Conservation (phyloP, 306 rosid genomes). For the Trichosanthes cucumerina region DNA sequence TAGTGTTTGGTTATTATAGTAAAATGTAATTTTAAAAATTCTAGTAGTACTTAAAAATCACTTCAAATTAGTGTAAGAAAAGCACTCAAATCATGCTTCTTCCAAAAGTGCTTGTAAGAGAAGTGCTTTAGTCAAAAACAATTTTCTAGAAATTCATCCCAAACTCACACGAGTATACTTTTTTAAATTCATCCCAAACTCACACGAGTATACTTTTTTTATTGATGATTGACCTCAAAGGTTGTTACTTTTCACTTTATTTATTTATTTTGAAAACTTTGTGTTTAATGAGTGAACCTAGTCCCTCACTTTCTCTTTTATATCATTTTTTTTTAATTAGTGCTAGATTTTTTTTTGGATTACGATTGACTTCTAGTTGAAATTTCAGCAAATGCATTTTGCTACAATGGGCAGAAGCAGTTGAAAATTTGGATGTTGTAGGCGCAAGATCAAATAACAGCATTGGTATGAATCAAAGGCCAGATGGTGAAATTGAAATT, state of each 20-base stretch:
- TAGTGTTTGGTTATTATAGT: not conserved
- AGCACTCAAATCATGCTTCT: not conserved
- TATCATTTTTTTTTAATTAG: not conserved
- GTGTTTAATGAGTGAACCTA: not conserved
- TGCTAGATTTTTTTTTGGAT: not conserved
- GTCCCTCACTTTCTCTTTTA: not conserved
- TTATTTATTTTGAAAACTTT: not conserved
- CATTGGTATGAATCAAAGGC: slow-evolving; percentile 96
- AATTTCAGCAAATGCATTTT: not conserved
- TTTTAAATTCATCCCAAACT: not conserved
- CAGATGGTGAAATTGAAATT: slow-evolving; percentile 96
- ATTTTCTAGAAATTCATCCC: no score
- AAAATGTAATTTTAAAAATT: no score
- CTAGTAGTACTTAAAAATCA: not conserved
- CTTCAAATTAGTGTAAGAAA: not conserved
- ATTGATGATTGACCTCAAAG: not conserved
- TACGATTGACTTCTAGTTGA: not conserved
- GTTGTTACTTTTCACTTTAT: no score
- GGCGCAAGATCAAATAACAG: slow-evolving; percentile 71
- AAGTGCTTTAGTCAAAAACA: not conserved
- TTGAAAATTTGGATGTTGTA: slow-evolving; percentile 59
- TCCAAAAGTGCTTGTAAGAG: not conserved
- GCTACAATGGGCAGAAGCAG: slow-evolving; percentile 86
- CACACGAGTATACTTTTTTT: not conserved
- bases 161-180: no score